phyloP scores from a whole-genome alignment of 2,329 filamentous ascomycete species.

The Stylonectria norvegica region DNA sequence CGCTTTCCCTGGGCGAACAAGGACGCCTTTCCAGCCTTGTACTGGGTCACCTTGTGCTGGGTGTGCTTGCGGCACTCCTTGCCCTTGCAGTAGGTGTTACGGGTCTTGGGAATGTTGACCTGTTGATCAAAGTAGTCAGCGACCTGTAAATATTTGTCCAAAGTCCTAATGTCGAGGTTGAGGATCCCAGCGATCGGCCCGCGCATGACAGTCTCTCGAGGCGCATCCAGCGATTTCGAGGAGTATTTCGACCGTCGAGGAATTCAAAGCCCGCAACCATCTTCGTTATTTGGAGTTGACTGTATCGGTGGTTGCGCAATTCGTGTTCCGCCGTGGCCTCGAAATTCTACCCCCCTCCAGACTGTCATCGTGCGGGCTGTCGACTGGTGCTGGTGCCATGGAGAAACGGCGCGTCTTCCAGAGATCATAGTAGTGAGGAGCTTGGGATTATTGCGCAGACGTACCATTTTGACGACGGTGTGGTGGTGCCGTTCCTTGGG shows the following conservation, averaged over 20 bases:
- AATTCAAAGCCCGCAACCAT: slow-evolving; percentile 1
- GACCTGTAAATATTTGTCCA: slow-evolving; percentile 13
- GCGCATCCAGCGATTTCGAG: not conserved
- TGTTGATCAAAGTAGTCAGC: slow-evolving; percentile 40
- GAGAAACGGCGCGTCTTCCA: slow-evolving; percentile 6
- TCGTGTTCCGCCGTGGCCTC: slow-evolving; percentile 17
- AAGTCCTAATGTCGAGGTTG: slow-evolving; percentile 9
- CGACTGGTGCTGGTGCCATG: slow-evolving; percentile 22
- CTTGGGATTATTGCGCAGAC: slow-evolving; percentile 25
- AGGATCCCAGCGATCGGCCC: slow-evolving; percentile 8
- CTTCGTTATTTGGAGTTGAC: slow-evolving; percentile 15
- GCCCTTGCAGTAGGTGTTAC: slow-evolving; percentile 97
- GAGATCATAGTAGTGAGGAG: slow-evolving; percentile 10
- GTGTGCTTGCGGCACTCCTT: slow-evolving; percentile 91
- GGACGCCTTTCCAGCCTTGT: slow-evolving; percentile 96
- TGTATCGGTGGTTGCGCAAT: slow-evolving; percentile 16
- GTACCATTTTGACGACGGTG: slow-evolving; percentile 50
- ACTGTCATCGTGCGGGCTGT: slow-evolving; percentile 32
- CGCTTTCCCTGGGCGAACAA: slow-evolving; percentile 98
- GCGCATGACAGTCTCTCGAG: slow-evolving; percentile 21
- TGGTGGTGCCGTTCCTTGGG: slow-evolving; percentile 40
- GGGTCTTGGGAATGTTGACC: slow-evolving; percentile 99
- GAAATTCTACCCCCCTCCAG: slow-evolving; percentile 23
- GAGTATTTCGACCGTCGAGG: slow-evolving; percentile 1
- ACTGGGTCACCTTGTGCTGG: slow-evolving; percentile 91